phyloP scores from a whole-genome alignment of 768 basidiomycete species.

The Boletus pseudo-olivaceus region DNA sequence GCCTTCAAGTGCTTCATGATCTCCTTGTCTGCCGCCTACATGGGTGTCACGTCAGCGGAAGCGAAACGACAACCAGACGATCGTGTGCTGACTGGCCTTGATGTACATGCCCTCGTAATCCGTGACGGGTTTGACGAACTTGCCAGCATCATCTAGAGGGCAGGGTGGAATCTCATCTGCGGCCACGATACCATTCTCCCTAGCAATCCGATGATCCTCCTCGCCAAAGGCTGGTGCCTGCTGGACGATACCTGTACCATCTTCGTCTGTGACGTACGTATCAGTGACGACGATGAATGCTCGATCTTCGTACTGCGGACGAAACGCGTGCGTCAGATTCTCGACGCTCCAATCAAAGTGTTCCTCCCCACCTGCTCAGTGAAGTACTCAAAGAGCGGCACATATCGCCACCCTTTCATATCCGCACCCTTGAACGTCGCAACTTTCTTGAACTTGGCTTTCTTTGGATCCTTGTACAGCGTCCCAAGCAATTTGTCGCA shows the following conservation, averaged over 20 bases:
- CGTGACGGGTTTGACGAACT: constrained; percentile 83
- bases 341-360: not conserved
- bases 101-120: constrained; percentile 88
- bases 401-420: constrained; percentile 95
- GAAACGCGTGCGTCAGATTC: not conserved
- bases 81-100: constrained; percentile 54
- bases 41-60: not conserved
- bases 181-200: constrained; percentile 77
- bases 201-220: constrained; percentile 93
- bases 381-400: constrained; percentile 95
- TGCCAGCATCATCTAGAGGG: constrained; percentile 87
- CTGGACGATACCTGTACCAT: constrained; percentile 98
- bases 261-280: constrained; percentile 87
- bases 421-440: constrained; percentile 85
- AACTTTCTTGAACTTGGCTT: constrained; percentile 92
- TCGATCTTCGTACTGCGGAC: constrained; percentile 74
- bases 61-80: not conserved
- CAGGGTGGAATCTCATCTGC: constrained; percentile 94
- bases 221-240: constrained; percentile 99
- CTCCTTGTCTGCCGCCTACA: constrained; percentile 87
- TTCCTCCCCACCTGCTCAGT: constrained; percentile 72
- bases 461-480: constrained; percentile 95
- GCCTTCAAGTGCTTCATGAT: constrained; percentile 89
- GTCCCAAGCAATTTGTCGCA: constrained; percentile 83
- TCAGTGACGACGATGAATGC: constrained; percentile 90